phyloP scores from a whole-genome alignment of 495 filamentous ascomycete species.

The Penicillium manginii region DNA sequence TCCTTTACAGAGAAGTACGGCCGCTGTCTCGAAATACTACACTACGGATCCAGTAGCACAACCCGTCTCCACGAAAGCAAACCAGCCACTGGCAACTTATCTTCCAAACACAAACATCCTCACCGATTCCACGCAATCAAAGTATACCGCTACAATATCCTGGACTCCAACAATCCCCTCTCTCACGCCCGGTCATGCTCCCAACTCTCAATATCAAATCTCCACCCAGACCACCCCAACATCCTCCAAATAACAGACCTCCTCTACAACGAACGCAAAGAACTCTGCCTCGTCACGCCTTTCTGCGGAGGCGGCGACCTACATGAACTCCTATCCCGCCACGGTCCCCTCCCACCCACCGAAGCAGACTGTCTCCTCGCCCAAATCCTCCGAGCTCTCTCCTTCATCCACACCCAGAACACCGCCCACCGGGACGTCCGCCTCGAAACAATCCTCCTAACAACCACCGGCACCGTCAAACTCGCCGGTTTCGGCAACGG shows the following conservation, averaged over 20 bases:
- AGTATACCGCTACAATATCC: constrained; percentile 84
- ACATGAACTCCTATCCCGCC: constrained; percentile 82
- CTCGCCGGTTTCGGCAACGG: constrained; percentile 97
- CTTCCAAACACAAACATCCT: neutral
- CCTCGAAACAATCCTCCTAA: constrained; percentile 94
- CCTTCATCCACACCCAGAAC: constrained; percentile 94
- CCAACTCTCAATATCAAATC: constrained; percentile 82
- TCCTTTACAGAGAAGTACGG: constrained; percentile 34
- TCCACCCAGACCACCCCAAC: constrained; percentile 74
- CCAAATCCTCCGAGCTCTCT: constrained; percentile 94
- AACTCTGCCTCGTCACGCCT: constrained; percentile 97
- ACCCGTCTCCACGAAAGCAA: constrained; percentile 31
- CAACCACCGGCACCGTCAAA: constrained; percentile 83
- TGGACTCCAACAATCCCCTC: constrained; percentile 81
- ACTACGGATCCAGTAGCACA: constrained; percentile 37
- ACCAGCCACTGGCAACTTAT: neutral
- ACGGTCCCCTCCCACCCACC: constrained; percentile 65
- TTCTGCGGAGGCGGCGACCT: constrained; percentile 93
- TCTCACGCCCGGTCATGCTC: constrained; percentile 80
- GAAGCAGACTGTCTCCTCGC: constrained; percentile 97
- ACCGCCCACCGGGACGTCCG: constrained; percentile 92
- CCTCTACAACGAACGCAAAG: constrained; percentile 85
- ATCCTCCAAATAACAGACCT: constrained; percentile 92
- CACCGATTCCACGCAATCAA: constrained; percentile 87
- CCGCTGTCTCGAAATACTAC: constrained; percentile 33